phyloP scores from a whole-genome alignment of 345 rosid genomes.

The Melastoma malabathricum region DNA sequence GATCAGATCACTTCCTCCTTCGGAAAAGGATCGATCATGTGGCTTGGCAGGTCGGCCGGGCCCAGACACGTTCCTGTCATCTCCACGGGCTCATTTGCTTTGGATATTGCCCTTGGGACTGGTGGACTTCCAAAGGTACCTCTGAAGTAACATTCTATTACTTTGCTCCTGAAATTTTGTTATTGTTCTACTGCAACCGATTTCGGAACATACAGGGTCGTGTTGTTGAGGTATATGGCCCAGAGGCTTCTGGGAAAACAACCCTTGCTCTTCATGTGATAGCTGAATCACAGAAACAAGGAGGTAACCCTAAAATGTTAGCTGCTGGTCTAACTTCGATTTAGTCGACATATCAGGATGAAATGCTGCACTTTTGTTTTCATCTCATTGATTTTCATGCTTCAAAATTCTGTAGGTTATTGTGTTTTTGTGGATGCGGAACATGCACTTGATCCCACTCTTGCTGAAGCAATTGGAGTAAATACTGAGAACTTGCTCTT shows the following conservation, averaged over 20 bases:
- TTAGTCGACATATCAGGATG: too few relatives aligned
- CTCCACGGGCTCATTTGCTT: slow-evolving; percentile 83
- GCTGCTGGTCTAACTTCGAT: background rate
- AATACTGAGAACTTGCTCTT: slow-evolving; percentile 85
- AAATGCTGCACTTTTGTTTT: too few relatives aligned
- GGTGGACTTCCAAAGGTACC: slow-evolving; percentile 98
- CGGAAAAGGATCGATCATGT: slow-evolving; percentile 92
- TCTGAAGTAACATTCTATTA: background rate
- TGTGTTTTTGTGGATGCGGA: slow-evolving; percentile 97
- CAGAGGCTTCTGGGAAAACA: slow-evolving; percentile 99
- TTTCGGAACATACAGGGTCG: slow-evolving; percentile 52
- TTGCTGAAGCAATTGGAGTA: slow-evolving; percentile 81
- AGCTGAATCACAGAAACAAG: slow-evolving; percentile 94
- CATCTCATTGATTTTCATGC: slow-evolving; percentile 1
- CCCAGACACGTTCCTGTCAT: slow-evolving; percentile 63
- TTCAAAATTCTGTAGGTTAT: slow-evolving; percentile 32
- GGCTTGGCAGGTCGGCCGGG: slow-evolving; percentile 65
- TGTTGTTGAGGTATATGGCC: slow-evolving; percentile 93
- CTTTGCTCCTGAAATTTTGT: background rate
- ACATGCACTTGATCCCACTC: slow-evolving; percentile 92
- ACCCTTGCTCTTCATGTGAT: slow-evolving; percentile 92
- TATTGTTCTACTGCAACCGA: background rate
- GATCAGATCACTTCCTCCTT: slow-evolving; percentile 72
- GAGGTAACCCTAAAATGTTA: slow-evolving; percentile 41
- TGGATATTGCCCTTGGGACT: slow-evolving; percentile 71